Percentiles rank a stretch among this genome's conserved stretches.
These are phyloP conservation scores for Komagataella mondaviorum DNA, from an alignment of 805 yeast species.

Conservation along the genomic window DNA sequence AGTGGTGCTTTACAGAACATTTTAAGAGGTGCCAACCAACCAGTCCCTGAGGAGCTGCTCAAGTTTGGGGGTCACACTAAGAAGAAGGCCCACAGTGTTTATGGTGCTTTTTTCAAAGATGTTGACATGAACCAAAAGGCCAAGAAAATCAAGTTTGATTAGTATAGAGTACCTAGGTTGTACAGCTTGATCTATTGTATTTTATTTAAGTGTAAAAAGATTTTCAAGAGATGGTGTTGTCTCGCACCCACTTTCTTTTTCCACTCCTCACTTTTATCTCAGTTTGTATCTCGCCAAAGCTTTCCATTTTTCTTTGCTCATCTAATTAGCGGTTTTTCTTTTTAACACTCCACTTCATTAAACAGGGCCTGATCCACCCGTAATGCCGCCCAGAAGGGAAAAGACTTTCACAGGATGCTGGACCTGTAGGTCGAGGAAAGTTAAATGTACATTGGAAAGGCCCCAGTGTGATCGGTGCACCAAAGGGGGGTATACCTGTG, in stretches of 20 bases:
- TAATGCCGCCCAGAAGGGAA: constrained; percentile 22
- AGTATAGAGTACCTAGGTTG: constrained; percentile 2
- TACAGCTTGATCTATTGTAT: neutral
- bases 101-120: constrained; percentile 94
- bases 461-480: constrained; percentile 67
- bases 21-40: constrained; percentile 85
- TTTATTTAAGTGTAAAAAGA: neutral
- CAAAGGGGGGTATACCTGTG: constrained; percentile 55
- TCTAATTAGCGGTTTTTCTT: neutral
- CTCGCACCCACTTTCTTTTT: neutral
- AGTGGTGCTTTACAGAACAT: constrained; percentile 92
- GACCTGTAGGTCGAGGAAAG: constrained; percentile 71
- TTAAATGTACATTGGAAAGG: constrained; percentile 61
- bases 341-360: neutral
- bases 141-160: constrained; percentile 80
- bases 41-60: constrained; percentile 87
- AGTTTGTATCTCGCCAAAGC: neutral
- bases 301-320: neutral
- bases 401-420: constrained; percentile 85
- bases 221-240: neutral
- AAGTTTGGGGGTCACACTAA: constrained; percentile 97
- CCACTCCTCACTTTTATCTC: neutral
- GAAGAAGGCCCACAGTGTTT: constrained; percentile 95
- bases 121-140: constrained; percentile 77
- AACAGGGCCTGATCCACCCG: neutral